phyloP scores from a whole-genome alignment of 768 basidiomycete species.

The Amanita molliuscula region DNA sequence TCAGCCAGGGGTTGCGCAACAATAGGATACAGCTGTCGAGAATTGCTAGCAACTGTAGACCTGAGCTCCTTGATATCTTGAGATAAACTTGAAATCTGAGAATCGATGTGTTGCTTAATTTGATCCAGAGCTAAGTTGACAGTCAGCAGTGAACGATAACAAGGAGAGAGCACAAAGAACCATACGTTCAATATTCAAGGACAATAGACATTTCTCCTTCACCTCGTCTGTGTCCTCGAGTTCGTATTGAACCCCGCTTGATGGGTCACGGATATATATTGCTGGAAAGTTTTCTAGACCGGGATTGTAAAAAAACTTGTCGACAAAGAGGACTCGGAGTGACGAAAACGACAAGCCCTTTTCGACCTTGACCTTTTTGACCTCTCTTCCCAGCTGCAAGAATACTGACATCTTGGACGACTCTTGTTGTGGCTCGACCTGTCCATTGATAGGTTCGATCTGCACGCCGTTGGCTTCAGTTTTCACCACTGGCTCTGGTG shows the following conservation, averaged over 20 bases:
- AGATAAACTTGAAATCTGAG: constrained; percentile 75
- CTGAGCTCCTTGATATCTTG: constrained; percentile 89
- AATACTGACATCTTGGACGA: constrained; percentile 59
- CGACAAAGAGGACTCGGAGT: constrained; percentile 82
- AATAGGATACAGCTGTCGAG: constrained; percentile 36
- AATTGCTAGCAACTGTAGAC: constrained; percentile 42
- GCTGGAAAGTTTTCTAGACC: constrained; percentile 90
- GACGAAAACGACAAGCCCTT: constrained; percentile 60
- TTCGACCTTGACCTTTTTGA: constrained; percentile 77
- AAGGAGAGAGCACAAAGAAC: constrained; percentile 11
- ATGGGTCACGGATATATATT: constrained; percentile 90
- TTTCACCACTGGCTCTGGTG: constrained; percentile 23
- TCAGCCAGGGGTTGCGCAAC: constrained; percentile 49
- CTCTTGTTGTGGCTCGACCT: constrained; percentile 11
- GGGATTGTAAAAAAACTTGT: constrained; percentile 90
- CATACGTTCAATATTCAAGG: constrained; percentile 95
- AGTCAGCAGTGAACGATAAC: constrained; percentile 1
- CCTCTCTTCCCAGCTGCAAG: constrained; percentile 82
- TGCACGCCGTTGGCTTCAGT: constrained; percentile 8
- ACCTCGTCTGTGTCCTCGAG: constrained; percentile 92
- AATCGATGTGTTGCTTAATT: constrained; percentile 96
- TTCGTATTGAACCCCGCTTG: constrained; percentile 91
- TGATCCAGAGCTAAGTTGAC: constrained; percentile 76
- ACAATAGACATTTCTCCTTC: constrained; percentile 78
- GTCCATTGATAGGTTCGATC: background rate